Evolutionary conservation across 2,329 filamentous ascomycete genomes (phyloP).

Genomic region (Epichloe festucae): DNA sequence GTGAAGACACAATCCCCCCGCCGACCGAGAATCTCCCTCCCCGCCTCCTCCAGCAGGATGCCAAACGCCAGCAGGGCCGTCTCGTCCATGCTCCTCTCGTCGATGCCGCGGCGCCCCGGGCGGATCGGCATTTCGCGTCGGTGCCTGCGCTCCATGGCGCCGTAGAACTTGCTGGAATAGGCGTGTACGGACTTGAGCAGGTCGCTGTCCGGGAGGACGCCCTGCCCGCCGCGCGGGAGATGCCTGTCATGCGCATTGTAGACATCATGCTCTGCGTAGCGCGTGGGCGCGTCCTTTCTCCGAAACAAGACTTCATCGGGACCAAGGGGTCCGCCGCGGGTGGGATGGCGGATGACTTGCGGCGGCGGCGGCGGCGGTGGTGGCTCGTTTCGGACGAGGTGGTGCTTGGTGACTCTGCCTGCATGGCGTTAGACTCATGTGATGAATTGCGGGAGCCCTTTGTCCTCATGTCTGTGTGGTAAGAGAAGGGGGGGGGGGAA

Average conservation of each 20-base stretch:
- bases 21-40: slow-evolving; percentile 45
- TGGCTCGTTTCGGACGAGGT: slow-evolving; percentile 11
- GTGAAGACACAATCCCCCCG: slow-evolving; percentile 61
- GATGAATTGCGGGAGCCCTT: background rate
- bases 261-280: slow-evolving; percentile 58
- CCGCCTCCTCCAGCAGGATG: slow-evolving; percentile 60
- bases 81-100: slow-evolving; percentile 59
- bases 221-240: slow-evolving; percentile 32
- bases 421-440: slow-evolving; percentile 13
- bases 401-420: slow-evolving; percentile 19
- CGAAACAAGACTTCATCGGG: slow-evolving; percentile 64
- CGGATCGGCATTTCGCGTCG: background rate
- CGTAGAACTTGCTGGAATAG: slow-evolving; percentile 57
- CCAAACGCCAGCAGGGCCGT: slow-evolving; percentile 65
- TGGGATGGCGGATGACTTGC: slow-evolving; percentile 13
- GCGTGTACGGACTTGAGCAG: slow-evolving; percentile 55
- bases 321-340: slow-evolving; percentile 28
- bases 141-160: slow-evolving; percentile 20
- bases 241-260: slow-evolving; percentile 52
- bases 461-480: too few relatives aligned
- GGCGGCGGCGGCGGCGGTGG: background rate
- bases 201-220: slow-evolving; percentile 51
- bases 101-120: slow-evolving; percentile 20
- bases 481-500: too few relatives aligned
- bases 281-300: slow-evolving; percentile 47